phyloP scores from a whole-genome alignment of 1,284 basidiomycete species.

The Malassezia globosa region DNA sequence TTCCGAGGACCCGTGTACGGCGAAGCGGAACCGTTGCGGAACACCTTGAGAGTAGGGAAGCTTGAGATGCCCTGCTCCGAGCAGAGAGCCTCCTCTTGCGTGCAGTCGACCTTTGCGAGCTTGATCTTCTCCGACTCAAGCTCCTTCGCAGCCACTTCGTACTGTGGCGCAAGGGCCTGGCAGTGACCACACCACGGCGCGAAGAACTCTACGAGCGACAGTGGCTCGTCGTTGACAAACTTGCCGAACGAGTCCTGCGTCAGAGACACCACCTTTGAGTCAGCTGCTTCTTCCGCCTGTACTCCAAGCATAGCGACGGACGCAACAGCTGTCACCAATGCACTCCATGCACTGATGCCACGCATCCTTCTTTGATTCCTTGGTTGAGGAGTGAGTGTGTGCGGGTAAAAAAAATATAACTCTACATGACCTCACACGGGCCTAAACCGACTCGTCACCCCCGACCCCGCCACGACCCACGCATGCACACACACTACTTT shows the following conservation, averaged over 20 bases:
- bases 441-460: too few species aligned
- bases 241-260: constrained; percentile 62
- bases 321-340: constrained; percentile 11
- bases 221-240: constrained; percentile 56
- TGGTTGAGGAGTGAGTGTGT: too few species aligned
- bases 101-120: constrained; percentile 64
- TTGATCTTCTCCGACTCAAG: constrained; percentile 78
- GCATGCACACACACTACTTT: too few species aligned
- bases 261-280: constrained; percentile 71
- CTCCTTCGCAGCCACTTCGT: constrained; percentile 85
- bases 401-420: too few species aligned
- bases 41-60: constrained; percentile 85
- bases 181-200: constrained; percentile 71
- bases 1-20: constrained; percentile 76
- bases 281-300: neutral
- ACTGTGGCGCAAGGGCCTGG: constrained; percentile 62
- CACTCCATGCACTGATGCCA: constrained; percentile 7
- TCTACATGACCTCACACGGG: too few species aligned
- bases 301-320: constrained; percentile 2
- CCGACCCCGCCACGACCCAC: too few species aligned
- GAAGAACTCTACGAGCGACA: constrained; percentile 92
- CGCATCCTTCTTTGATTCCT: constrained; percentile 4
- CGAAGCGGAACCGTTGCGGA: constrained; percentile 67
- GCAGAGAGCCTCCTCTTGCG: constrained; percentile 53
- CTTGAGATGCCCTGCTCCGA: constrained; percentile 65